phyloP scores from a whole-genome alignment of 164 flowering plant species.

The Saururus chinensis region DNA sequence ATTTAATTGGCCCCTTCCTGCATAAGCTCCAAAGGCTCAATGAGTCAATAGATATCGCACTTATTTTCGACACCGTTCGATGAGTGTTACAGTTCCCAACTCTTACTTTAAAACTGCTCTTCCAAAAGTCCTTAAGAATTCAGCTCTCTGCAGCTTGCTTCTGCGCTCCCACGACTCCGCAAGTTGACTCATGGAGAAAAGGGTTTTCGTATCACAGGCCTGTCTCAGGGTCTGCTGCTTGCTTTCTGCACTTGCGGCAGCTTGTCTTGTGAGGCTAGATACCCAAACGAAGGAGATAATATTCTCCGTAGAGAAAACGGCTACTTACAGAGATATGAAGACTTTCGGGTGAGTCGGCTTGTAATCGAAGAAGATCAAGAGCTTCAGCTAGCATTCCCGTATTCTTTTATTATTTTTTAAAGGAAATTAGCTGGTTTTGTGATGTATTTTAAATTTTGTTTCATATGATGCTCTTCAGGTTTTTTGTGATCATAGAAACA shows the following conservation, averaged over 20 bases:
- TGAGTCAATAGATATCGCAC: too few species aligned
- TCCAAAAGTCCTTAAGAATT: too few species aligned
- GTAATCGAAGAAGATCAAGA: too few species aligned
- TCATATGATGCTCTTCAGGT: conserved; percentile 16
- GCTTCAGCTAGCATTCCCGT: too few species aligned
- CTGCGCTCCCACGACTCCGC: neutral
- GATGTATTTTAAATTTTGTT: neutral
- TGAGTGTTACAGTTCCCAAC: too few species aligned
- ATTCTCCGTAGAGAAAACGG: conserved; percentile 15
- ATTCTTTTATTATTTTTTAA: too few species aligned
- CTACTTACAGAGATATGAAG: conserved; percentile 36
- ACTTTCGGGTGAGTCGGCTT: conserved; percentile 32
- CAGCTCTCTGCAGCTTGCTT: neutral
- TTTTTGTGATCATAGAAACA: conserved; percentile 26
- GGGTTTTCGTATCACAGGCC: conserved; percentile 13
- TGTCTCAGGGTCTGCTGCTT: conserved; percentile 23
- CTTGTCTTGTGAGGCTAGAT: conserved; percentile 37
- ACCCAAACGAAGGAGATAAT: conserved; percentile 33
- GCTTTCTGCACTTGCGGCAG: conserved; percentile 18
- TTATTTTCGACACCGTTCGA: too few species aligned
- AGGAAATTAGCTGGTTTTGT: neutral
- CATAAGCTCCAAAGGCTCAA: too few species aligned
- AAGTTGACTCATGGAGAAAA: neutral
- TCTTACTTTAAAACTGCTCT: too few species aligned
- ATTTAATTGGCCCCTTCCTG: too few species aligned